Evolutionary conservation across 1,284 basidiomycete species (phyloP).

Genomic region (Violaceomyces palustris): DNA sequence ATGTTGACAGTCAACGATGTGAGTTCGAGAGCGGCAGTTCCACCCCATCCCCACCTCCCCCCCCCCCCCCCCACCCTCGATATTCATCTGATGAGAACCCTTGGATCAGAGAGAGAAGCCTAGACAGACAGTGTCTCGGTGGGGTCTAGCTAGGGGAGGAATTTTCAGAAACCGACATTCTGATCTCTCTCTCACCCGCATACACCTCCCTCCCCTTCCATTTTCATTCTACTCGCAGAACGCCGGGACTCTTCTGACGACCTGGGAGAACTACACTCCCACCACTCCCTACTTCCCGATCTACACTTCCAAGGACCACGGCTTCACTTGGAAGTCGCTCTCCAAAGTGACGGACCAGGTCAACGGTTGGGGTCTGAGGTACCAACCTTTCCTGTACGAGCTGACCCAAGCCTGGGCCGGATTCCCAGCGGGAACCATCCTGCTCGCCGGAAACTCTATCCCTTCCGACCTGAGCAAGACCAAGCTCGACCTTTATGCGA

Average conservation of each 20-base stretch:
- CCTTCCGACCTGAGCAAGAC: slow-evolving; percentile 45
- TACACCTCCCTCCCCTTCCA: too few species aligned
- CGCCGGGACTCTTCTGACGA: slow-evolving; percentile 12
- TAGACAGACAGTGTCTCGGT: too few species aligned
- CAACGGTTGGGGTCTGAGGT: slow-evolving; percentile 51
- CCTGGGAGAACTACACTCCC: slow-evolving; percentile 20
- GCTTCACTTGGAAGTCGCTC: slow-evolving; percentile 15
- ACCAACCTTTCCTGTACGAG: slow-evolving; percentile 52
- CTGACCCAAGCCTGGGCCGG: slow-evolving; percentile 40
- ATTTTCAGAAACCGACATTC: too few species aligned
- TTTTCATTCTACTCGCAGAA: slow-evolving; percentile 2
- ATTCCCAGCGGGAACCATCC: slow-evolving; percentile 48
- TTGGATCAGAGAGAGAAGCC: too few species aligned
- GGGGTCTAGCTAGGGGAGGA: too few species aligned
- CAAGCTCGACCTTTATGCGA: slow-evolving; percentile 53
- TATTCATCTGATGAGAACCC: too few species aligned
- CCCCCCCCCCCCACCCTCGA: too few species aligned
- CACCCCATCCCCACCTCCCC: too few species aligned
- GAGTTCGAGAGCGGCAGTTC: too few species aligned
- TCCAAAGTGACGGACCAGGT: slow-evolving; percentile 13
- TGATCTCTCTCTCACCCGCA: too few species aligned
- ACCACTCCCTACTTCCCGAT: slow-evolving; percentile 19
- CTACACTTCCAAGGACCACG: slow-evolving; percentile 20
- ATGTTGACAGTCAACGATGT: slow-evolving; percentile 19
- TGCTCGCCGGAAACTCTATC: slow-evolving; percentile 42